Base-by-base conservation (phyloP, 805 yeast species). In the Kodamaea jinghongensis region DNA sequence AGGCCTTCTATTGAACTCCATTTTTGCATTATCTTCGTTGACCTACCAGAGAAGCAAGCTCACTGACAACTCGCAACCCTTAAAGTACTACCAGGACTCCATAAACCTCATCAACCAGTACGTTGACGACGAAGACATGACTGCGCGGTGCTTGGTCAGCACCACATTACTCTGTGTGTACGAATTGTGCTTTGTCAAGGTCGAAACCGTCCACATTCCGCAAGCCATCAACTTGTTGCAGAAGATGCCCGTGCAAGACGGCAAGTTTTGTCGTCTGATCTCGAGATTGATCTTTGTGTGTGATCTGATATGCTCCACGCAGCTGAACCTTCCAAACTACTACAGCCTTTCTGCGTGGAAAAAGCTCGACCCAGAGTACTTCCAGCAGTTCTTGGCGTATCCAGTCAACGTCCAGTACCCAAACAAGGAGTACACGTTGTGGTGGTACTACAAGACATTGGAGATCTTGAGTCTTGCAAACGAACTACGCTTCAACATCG, bases 231-330 rank as follows among this genome's bases (percentile, higher is more conserved):
- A 60, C 22, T 56, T 67, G 9, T 50, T 67, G 17, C 49, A 58
- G 17, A 56, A 66, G 6, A 17, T 27, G 29, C n/a, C n/a, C n/a
- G n/a, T n/a, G n/a, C n/a, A n/a, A n/a, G 25, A 17, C 26, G 28
- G 14, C 38, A 28, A 32, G 26, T 34, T 67, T 36, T 54, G 58
- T 35, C 55, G 54, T 28, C 49, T 61, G 23, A 61, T 70, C 35
- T 63, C 64, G 41, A 65, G 71, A 70, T 61, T 63, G 2, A 55
- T 62, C 43, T 56, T 57, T 39, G 44, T 56, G 3, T 60, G 68
- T 38, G 73, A 67, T 44, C 54, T 63, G 39, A 56, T 65, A 4
- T 45, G 63, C 28, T 63, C 70, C 2, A 43, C 63, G 27, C 65
- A 65, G 38, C 57, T 55, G 38, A 54, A 49, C 33, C 39, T 46